Evolutionary conservation across 2,329 filamentous ascomycete species (phyloP), one percentile per base, ranked within the genome.

Genomic region (Shiraia sp.): DNA sequence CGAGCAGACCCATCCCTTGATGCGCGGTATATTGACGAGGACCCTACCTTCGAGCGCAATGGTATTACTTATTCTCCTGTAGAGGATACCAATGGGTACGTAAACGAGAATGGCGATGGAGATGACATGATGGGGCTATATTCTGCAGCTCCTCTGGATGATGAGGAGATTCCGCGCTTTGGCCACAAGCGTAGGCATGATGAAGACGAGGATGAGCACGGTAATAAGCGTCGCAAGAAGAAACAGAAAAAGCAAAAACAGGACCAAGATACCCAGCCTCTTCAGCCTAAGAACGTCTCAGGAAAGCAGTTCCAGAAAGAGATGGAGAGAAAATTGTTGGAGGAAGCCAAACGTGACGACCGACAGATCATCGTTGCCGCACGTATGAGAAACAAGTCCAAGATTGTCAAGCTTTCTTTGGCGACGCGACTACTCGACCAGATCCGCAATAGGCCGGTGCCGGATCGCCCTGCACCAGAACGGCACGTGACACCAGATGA

Each of bases 241-340:
- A 63, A 58, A 36, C 59, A 56, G 40, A 53, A 55, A 22, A 55
- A 49, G 45, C 63, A 56, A 33, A 70, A 69, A 16, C 69, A 71
- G 22, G 63, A 64, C 23, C 72, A 71, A 50, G 47, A 59, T 2
- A 58, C 63, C 23, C 61, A 62, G 57, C 37, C 57, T 51, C 39
- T 60, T 45, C 42, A 67, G 46, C 66, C 50, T 6, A 75, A 72
- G 54, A 75, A 65, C 30, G 68, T 70, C 17, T 70, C 73, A 8
- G 73, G 73, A 8, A 66, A 72, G 32, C 71, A 78, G 40, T 78
- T 74, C 42, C 70, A 75, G 45, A 72, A 72, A 37, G 70, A 76
- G 49, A 69, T 75, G 32, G 69, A 77, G 62, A 74, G 52, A 59
- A 72, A 62, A 58, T 66, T 67, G 10, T 49, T 71, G 8, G 68